Evolutionary conservation across 75 land plant species (phyloP).

Genomic region (Cupressus sempervirens): DNA sequence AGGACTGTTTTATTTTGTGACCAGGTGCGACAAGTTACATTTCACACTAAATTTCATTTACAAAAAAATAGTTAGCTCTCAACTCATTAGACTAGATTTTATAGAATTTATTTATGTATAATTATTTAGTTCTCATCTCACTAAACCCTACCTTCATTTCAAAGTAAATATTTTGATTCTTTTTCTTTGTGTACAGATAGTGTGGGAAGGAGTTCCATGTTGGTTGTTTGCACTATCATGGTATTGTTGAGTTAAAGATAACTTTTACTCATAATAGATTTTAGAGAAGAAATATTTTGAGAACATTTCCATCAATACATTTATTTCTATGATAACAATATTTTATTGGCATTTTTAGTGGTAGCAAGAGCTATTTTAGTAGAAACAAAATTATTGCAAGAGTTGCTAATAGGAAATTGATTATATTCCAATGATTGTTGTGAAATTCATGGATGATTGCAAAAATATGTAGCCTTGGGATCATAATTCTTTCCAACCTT

Average conservation of each 20-base stretch:
- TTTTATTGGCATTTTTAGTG: background rate
- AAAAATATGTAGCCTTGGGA: slow-evolving; percentile 39
- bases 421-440: slow-evolving; percentile 61
- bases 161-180: background rate
- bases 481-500: slow-evolving; percentile 25
- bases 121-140: background rate
- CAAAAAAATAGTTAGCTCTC: background rate
- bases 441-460: slow-evolving; percentile 39
- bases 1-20: slow-evolving; percentile 79
- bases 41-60: background rate
- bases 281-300: background rate
- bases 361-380: background rate
- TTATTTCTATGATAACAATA: background rate
- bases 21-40: slow-evolving; percentile 42
- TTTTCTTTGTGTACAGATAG: slow-evolving; percentile 38
- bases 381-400: slow-evolving; percentile 25
- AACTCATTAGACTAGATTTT: background rate
- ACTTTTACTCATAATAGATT: background rate
- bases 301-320: background rate
- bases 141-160: background rate
- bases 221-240: slow-evolving; percentile 66
- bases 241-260: slow-evolving; percentile 52
- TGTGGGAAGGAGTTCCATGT: slow-evolving; percentile 85
- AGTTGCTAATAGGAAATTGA: slow-evolving; percentile 69
- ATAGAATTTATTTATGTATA: background rate